These are phyloP conservation scores for Cenchrus americanus DNA, from an alignment of 176 grass and related monocot species.

Conservation along the genomic window DNA sequence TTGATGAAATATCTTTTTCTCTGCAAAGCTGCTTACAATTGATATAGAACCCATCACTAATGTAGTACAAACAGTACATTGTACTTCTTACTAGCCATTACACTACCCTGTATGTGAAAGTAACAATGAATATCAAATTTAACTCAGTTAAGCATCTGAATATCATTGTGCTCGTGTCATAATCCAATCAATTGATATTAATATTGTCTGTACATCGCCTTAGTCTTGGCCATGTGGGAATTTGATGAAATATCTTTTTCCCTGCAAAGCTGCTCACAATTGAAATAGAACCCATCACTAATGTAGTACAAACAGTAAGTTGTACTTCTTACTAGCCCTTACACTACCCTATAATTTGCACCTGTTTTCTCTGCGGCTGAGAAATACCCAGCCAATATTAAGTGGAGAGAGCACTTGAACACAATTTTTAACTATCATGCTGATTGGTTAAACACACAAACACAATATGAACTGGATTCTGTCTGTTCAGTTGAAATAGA, in stretches of 20 bases:
- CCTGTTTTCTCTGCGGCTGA: background rate
- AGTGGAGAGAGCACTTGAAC: background rate
- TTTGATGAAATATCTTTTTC: background rate
- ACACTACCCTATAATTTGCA: background rate
- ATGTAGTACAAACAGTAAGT: background rate
- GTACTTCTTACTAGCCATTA: background rate
- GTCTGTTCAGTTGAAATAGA: conserved; percentile 34
- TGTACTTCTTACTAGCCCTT: background rate
- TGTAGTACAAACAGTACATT: background rate
- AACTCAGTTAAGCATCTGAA: conserved; percentile 19
- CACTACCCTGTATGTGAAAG: background rate
- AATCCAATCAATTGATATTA: background rate
- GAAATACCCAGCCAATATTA: background rate
- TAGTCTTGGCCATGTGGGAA: background rate
- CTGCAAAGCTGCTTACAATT: background rate
- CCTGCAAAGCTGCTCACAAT: background rate
- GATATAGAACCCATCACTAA: background rate
- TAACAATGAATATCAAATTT: background rate
- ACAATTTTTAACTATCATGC: conserved; percentile 1
- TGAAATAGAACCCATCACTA: background rate
- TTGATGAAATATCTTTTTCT: background rate
- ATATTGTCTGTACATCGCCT: background rate
- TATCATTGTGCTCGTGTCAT: background rate
- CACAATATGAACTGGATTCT: background rate
- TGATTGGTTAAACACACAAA: conserved; percentile 18